These are phyloP conservation scores for Thoreauomyces humboldtii DNA, from an alignment of 192 early-diverging fungal genomes.

Conservation along the genomic window DNA sequence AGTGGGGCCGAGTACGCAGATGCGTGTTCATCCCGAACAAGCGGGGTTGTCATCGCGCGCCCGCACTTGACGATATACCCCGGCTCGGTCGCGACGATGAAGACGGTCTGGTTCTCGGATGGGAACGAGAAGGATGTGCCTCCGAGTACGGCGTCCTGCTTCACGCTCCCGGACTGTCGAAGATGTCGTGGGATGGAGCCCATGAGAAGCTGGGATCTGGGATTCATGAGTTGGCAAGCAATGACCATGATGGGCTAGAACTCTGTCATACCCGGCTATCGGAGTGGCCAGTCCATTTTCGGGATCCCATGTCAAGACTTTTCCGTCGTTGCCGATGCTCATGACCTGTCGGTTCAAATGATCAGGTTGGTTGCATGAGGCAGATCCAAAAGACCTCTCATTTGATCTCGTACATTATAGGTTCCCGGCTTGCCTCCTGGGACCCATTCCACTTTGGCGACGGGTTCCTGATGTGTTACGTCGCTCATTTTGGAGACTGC, in stretches of 20 bases:
- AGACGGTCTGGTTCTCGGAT: conserved; percentile 10
- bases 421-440: conserved; percentile 26
- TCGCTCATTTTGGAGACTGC: conserved; percentile 34
- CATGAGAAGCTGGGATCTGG: conserved; percentile 25
- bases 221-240: conserved; percentile 2
- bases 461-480: conserved; percentile 46
- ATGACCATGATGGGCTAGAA: too few species aligned
- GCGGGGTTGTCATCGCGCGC: neutral
- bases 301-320: conserved; percentile 42
- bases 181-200: conserved; percentile 19
- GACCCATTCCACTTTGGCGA: conserved; percentile 42
- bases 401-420: conserved; percentile 31
- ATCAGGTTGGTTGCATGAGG: too few species aligned
- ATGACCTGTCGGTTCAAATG: too few species aligned
- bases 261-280: conserved; percentile 24
- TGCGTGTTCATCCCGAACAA: neutral
- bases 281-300: conserved; percentile 30
- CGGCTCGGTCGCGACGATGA: conserved; percentile 42
- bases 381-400: too few species aligned
- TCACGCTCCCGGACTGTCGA: neutral
- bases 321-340: conserved; percentile 44
- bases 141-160: conserved; percentile 1
- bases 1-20: neutral
- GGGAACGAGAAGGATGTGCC: conserved; percentile 5
- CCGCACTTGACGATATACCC: conserved; percentile 46